Evolutionary conservation across 305 asterid genomes (phyloP).

Genomic region (Euphrasia arctica): DNA sequence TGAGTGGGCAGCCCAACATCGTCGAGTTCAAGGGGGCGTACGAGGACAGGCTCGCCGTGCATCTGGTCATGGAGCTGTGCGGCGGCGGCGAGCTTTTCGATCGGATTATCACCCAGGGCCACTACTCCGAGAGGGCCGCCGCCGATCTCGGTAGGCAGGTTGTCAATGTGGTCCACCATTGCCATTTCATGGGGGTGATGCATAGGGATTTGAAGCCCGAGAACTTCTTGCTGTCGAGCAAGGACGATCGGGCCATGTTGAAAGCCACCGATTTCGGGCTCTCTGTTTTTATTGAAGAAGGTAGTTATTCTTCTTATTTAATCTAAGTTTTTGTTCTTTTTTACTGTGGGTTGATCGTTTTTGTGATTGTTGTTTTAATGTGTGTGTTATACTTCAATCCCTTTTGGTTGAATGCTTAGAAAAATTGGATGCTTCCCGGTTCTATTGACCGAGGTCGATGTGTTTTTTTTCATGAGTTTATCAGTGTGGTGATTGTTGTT

Average conservation of each 20-base stretch:
- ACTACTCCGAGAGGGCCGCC: slow-evolving; percentile 57
- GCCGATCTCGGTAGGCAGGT: slow-evolving; percentile 62
- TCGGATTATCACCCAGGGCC: slow-evolving; percentile 55
- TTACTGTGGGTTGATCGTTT: not conserved
- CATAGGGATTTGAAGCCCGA: slow-evolving; percentile 71
- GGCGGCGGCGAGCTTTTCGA: slow-evolving; percentile 67
- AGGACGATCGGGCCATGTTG: slow-evolving; percentile 51
- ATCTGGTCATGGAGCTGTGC: slow-evolving; percentile 63
- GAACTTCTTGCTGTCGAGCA: slow-evolving; percentile 60
- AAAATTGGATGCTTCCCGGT: too few species aligned
- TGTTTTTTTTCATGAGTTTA: not conserved
- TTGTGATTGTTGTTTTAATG: slow-evolving; percentile 8
- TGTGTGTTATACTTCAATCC: not conserved
- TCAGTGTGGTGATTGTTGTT: slow-evolving; percentile 12
- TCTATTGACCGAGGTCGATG: too few species aligned
- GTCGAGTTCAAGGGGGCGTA: slow-evolving; percentile 59
- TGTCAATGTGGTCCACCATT: slow-evolving; percentile 61
- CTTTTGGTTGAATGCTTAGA: too few species aligned
- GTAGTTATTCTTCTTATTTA: slow-evolving; percentile 19
- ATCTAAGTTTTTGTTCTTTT: not conserved
- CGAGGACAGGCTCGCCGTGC: slow-evolving; percentile 55
- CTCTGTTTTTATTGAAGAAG: slow-evolving; percentile 67
- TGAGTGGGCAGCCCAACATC: slow-evolving; percentile 61
- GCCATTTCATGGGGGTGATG: slow-evolving; percentile 66
- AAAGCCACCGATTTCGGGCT: slow-evolving; percentile 69